These are phyloP conservation scores for Suhomyces faveliae DNA, from an alignment of 805 yeast genomes.

Conservation along the genomic window DNA sequence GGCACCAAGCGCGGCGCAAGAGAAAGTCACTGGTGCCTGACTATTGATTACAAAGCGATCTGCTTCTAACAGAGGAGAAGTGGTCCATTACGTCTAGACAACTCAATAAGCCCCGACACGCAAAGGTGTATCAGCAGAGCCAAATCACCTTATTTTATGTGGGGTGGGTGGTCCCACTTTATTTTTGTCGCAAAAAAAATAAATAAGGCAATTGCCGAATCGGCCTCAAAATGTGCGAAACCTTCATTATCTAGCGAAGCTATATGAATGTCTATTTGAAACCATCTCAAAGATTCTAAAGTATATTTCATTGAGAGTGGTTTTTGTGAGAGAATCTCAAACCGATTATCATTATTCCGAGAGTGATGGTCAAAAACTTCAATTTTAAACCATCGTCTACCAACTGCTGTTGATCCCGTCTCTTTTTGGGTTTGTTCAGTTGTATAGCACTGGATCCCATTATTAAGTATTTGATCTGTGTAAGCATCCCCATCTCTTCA, in stretches of 20 bases:
- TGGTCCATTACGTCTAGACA: too few species aligned
- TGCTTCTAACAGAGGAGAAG: background rate
- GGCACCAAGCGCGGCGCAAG: background rate
- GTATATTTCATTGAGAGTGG: constrained; percentile 1
- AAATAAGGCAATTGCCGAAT: background rate
- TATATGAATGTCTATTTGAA: background rate
- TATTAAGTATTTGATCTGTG: constrained; percentile 34
- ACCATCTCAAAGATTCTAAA: background rate
- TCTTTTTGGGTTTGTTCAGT: constrained; percentile 11
- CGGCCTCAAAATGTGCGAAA: background rate
- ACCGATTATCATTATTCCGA: constrained; percentile 42
- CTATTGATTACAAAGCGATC: background rate
- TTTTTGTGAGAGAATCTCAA: constrained; percentile 32
- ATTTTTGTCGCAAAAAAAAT: background rate
- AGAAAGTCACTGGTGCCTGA: background rate
- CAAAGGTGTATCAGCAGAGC: background rate
- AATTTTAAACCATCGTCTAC: constrained; percentile 43
- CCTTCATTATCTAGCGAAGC: background rate
- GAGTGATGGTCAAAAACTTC: constrained; percentile 41
- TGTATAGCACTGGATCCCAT: constrained; percentile 23
- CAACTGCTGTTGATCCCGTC: constrained; percentile 21
- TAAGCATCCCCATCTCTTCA: constrained; percentile 30
- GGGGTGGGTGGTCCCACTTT: constrained; percentile 14
- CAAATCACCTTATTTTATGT: background rate
- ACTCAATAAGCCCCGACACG: too few species aligned